Base-by-base conservation (phyloP, 495 filamentous ascomycete species). In the Glonium stellatum region DNA sequence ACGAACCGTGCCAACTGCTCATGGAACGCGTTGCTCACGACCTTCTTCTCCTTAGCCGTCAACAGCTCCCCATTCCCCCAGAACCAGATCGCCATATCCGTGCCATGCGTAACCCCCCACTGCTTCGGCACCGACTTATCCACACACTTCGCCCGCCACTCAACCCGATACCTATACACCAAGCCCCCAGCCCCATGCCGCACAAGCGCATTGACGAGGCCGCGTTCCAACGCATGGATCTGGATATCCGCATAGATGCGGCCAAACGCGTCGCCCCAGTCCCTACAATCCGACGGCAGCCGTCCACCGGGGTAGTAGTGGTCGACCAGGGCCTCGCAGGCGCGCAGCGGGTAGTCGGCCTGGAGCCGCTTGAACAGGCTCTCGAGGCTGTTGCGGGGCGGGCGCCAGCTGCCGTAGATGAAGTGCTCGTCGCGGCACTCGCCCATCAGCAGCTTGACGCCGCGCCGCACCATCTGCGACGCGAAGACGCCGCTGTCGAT, bases 231-330 rank as follows among this genome's bases (percentile, higher is more conserved):
- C 22, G 55, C 51, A 57, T 76, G 75, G 3, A 84, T 76, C 61
- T 84, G 82, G 67, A 82, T 78, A 60, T 83, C 79, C 1, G 81
- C 80, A 58, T 83, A 83, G 35, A 83, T 72, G 25, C 68, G 70
- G 9, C 82, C 82, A 69, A 82, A 84, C 10, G 77, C 76, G 39
- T 84, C 78, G 34, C 64, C 63, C 78, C 77, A 81, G 36, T 67
- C 59, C 70, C 76, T 78, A 51, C 76, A 56, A 4, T 64, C 62
- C 15, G 69, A 65, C 18, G 71, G 69, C 18, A 73, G 50, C 21
- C 46, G 64, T 0, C 58, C 15, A 0, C 74, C 71, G 0, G 80
- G 71, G 59, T 76, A 83, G 70, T 81, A 79, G 12, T 78, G 60
- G 0, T 65, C 49, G 4, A 80, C 55, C 25, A 83, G 61, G 0